Base-by-base conservation (phyloP, 2,329 filamentous ascomycete genomes). In the Sclerotinia sclerotiorum region DNA sequence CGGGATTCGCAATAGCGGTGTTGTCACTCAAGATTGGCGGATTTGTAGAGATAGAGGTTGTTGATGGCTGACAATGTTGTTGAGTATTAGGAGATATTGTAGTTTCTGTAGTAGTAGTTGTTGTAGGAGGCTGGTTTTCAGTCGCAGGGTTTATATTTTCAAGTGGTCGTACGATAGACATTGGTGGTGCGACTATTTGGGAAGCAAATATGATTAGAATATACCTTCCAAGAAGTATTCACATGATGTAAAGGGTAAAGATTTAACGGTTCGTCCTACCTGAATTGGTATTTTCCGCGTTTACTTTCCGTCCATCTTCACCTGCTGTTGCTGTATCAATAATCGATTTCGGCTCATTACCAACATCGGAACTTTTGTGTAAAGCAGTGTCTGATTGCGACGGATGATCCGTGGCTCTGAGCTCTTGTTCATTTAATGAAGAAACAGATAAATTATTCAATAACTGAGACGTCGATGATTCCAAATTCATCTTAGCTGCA, bases 401-500 rank as follows among this genome's bases (percentile, higher is more conserved):
- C 13, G 29, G 29, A 32, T 46, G 5, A n/a, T 57, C 49, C 19
- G 51, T 54, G 52, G 29, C 57, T 39, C 35, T 54, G 52, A 52
- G 46, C 35, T 66, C 69, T 10, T 48, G 49, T 58, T 54, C 60
- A 66, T 49, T 48, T 56, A 48, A 49, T 39, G 60, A 19, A 51
- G 60, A 27, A 51, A 27, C 29, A 35, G 60, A 27, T 27, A 27
- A 29, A 27, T 61, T 51, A 60, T 60, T 63, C 49, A 63, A 60
- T 55, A 60, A 65, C 55, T 57, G 51, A 46, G 27, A 21, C 24
- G 39, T n/a, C 24, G 63, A 24, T 58, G 69, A 68, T 56, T 69
- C 71, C 69, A 68, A 67, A 70, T 69, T 13, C 51, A 51, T 61
- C 62, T 52, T 70, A 66, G 65, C 54, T 35, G 51, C 24, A 58